These are phyloP conservation scores for Calocera cornea DNA, from an alignment of 768 basidiomycete genomes.

Conservation along the genomic window DNA sequence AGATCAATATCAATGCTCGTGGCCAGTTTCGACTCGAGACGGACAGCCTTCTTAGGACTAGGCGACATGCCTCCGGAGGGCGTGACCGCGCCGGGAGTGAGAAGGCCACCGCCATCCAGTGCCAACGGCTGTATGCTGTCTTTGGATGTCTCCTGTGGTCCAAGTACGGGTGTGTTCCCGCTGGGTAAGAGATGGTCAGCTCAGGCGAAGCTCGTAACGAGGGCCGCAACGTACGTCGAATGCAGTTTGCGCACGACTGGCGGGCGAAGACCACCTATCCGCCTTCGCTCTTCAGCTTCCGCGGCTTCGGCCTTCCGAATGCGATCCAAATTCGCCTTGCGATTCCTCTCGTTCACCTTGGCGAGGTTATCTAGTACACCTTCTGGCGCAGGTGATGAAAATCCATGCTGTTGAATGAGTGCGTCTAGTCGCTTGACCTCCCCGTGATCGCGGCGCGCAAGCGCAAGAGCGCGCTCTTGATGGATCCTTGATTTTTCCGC, in stretches of 20 bases:
- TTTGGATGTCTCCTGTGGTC: neutral
- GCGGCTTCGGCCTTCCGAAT: conserved; percentile 61
- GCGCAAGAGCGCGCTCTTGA: conserved; percentile 60
- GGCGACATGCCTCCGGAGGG: neutral
- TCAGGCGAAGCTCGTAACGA: neutral
- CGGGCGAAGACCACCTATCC: conserved; percentile 33
- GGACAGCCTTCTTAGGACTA: neutral
- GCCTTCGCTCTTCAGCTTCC: conserved; percentile 54
- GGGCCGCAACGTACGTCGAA: neutral
- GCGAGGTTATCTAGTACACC: conserved; percentile 42
- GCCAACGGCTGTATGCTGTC: neutral
- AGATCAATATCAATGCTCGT: neutral
- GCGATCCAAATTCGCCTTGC: conserved; percentile 67
- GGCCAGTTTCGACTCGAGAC: neutral
- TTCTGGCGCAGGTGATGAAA: neutral
- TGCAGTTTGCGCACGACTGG: neutral
- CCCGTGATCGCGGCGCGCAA: conserved; percentile 52
- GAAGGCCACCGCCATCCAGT: neutral
- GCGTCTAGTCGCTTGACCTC: conserved; percentile 51
- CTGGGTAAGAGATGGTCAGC: neutral
- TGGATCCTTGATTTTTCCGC: conserved; percentile 40
- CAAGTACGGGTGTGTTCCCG: neutral
- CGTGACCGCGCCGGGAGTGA: neutral
- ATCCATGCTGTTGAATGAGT: conserved; percentile 44
- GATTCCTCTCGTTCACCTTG: conserved; percentile 80